Conservation (phyloP, 345 rosid species). For the Acer saccharum region DNA sequence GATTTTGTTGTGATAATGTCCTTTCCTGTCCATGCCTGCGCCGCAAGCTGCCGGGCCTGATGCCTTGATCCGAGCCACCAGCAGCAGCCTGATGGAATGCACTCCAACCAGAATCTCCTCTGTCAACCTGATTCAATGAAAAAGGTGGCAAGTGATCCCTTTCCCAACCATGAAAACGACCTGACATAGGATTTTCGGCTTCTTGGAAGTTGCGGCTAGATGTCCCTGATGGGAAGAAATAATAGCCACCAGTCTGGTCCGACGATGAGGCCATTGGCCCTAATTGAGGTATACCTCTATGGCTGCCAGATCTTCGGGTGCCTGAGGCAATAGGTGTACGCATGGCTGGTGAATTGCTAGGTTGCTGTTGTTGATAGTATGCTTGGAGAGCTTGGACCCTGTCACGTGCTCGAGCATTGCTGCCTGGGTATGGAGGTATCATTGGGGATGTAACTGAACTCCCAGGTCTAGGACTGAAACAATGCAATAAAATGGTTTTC, state of each 20-base stretch:
- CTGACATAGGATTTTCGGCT: constrained; percentile 37
- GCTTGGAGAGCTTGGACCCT: constrained; percentile 95
- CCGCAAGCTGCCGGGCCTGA: constrained; percentile 56
- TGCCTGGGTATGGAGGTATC: constrained; percentile 85
- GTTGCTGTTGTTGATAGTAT: constrained; percentile 84
- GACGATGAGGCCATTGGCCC: constrained; percentile 66
- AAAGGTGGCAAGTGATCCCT: constrained; percentile 65
- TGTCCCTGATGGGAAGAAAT: constrained; percentile 57
- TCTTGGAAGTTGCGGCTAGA: constrained; percentile 58
- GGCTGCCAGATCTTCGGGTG: constrained; percentile 52
- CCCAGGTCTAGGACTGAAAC: constrained; percentile 68
- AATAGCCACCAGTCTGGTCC: constrained; percentile 70
- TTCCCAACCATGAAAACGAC: constrained; percentile 69
- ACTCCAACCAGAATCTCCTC: constrained; percentile 74
- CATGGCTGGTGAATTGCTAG: constrained; percentile 48
- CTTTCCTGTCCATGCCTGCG: constrained; percentile 80
- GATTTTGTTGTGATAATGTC: constrained; percentile 61
- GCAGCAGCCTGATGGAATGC: constrained; percentile 50
- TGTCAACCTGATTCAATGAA: constrained; percentile 59
- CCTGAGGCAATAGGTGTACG: constrained; percentile 56
- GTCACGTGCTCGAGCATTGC: constrained; percentile 82
- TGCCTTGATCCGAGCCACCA: constrained; percentile 43
- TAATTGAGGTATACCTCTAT: constrained; percentile 57
- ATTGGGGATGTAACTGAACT: constrained; percentile 66
- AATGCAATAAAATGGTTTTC: constrained; percentile 25